phyloP scores from a whole-genome alignment of 73 alveolate genomes.

The Uronychia binucleata region DNA sequence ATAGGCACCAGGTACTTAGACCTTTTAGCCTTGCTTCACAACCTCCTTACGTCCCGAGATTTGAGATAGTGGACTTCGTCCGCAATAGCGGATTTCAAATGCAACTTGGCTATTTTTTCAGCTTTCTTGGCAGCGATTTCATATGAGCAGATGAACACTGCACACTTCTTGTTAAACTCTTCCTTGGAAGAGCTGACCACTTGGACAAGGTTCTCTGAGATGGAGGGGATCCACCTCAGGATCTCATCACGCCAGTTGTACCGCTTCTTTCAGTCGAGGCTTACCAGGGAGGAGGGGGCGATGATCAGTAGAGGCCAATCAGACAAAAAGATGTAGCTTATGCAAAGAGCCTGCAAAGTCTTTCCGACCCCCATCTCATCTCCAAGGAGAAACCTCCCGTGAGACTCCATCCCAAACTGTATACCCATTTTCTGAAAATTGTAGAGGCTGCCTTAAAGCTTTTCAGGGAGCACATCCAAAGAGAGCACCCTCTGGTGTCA shows the following conservation, averaged over 20 bases:
- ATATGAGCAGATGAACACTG: constrained; percentile 82
- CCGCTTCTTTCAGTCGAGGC: no score
- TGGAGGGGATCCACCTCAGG: constrained; percentile 60
- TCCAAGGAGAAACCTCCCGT: constrained; percentile 82
- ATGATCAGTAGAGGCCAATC: constrained; percentile 94
- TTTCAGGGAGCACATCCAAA: background rate
- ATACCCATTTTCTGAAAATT: constrained; percentile 79
- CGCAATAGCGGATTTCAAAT: constrained; percentile 66
- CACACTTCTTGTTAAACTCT: constrained; percentile 47
- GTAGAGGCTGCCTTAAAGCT: constrained; percentile 34
- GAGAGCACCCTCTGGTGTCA: background rate
- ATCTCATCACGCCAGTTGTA: constrained; percentile 84
- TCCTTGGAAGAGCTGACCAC: constrained; percentile 50
- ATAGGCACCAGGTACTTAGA: constrained; percentile 80
- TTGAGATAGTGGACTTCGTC: constrained; percentile 94
- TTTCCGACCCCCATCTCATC: constrained; percentile 98
- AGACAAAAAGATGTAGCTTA: constrained; percentile 70
- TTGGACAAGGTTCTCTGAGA: constrained; percentile 46
- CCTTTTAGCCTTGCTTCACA: no score
- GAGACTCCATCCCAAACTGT: constrained; percentile 67
- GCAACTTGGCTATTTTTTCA: constrained; percentile 41
- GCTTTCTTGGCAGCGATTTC: constrained; percentile 70
- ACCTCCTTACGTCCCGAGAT: constrained; percentile 51
- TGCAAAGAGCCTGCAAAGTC: constrained; percentile 86
- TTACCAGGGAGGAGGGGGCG: constrained; percentile 89